Conservation (phyloP, 2,329 filamentous ascomycete genomes). For the Magnaporthiopsis poae region DNA sequence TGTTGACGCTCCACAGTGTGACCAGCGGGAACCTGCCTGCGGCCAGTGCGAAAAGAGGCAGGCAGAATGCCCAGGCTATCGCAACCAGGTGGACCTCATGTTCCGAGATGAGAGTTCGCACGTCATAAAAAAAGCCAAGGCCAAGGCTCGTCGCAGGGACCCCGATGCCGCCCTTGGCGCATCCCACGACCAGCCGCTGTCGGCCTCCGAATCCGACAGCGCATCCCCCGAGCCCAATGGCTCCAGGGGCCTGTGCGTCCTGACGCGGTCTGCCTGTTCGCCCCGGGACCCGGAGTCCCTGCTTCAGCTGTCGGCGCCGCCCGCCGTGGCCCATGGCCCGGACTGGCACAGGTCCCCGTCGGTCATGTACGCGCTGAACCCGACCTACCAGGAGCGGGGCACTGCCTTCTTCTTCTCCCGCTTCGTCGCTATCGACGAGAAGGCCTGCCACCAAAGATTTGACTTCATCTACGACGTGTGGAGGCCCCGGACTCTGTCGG, state of each 20-base stretch:
- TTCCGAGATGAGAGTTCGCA: slow-evolving; percentile 48
- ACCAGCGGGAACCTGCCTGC: slow-evolving; percentile 40
- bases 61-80: slow-evolving; percentile 44
- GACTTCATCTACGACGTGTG: slow-evolving; percentile 44
- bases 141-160: slow-evolving; percentile 22
- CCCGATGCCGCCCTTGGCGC: neutral
- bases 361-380: slow-evolving; percentile 20
- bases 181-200: neutral
- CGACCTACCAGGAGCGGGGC: slow-evolving; percentile 32
- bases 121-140: slow-evolving; percentile 42
- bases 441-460: slow-evolving; percentile 39
- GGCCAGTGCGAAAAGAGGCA: slow-evolving; percentile 45
- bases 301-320: neutral
- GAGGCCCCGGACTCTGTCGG: slow-evolving; percentile 28
- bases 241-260: neutral
- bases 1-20: slow-evolving; percentile 31
- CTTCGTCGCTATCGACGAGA: slow-evolving; percentile 36
- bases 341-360: neutral
- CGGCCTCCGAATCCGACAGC: slow-evolving; percentile 6
- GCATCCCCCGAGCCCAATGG: slow-evolving; percentile 7
- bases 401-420: slow-evolving; percentile 42
- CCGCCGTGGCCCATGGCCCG: neutral
- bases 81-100: slow-evolving; percentile 46
- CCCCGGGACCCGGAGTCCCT: neutral
- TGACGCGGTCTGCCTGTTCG: neutral